Evolutionary conservation across 495 filamentous ascomycete species (phyloP), one percentile per base, ranked within the genome.

Genomic region (Copromyces sp.): DNA sequence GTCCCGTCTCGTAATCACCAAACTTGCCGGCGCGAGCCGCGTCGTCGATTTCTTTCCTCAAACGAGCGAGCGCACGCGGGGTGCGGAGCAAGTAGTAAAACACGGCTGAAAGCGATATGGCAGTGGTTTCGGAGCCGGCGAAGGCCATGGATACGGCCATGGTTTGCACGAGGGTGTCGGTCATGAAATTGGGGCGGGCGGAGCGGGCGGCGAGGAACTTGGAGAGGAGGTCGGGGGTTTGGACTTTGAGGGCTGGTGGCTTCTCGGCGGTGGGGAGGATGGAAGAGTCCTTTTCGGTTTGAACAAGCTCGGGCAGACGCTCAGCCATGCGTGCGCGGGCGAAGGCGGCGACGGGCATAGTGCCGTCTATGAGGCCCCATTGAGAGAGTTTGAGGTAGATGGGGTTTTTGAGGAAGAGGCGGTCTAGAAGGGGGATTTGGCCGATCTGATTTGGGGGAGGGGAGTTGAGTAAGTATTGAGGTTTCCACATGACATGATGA

Each of bases 141-240:
- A 91, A 89, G 4, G 90, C 88, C 87, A 91, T 92, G 65, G 83
- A 86, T 2, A 88, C 84, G 69, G 88, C 88, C 83, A 90, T 89
- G 29, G 89, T 87, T 68, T 90, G 87, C 8, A 94, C 88, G 9
- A 88, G 83, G 3, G 79, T 84, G 75, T 90, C 86, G 42, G 82
- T 87, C 87, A 93, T 92, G 79, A 92, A 90, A 4, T 90, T 85
- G 0, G 90, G 89, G 39, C 89, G 80, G 47, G 85, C 84, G 59
- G 86, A 81, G 69, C 87, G 86, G 0, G 85, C 86, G 53, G 87
- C 86, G 0, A 89, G 79, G 82, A 91, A 87, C 76, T 89, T 91
- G 45, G 85, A 87, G 38, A 88, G 79, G 17, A 90, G 86, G 75
- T 87, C 86, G n/a, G 76, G 85, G 71, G 89, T 88, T 83, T 79